phyloP scores from a whole-genome alignment of 2,329 filamentous ascomycete species.

The Dichotomopilus funicola region DNA sequence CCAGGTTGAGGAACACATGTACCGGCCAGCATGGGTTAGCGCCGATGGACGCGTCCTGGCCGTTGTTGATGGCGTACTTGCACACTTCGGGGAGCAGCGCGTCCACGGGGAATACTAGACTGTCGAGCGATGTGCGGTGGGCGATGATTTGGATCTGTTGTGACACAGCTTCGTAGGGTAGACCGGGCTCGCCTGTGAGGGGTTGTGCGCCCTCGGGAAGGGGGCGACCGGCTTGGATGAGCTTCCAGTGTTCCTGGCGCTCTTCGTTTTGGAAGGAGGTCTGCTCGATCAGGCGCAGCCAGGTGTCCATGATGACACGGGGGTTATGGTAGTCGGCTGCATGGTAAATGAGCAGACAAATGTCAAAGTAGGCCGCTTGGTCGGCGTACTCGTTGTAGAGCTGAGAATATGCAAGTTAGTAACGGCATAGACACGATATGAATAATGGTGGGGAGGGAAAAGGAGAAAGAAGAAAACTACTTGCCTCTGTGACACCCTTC shows the following conservation, averaged over 20 bases:
- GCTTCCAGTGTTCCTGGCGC: conserved; percentile 33
- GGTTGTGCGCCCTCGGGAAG: conserved; percentile 25
- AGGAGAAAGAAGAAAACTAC: conserved; percentile 28
- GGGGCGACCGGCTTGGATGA: conserved; percentile 37
- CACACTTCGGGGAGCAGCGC: conserved; percentile 57
- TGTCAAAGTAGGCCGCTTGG: conserved; percentile 79
- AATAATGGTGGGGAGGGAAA: background rate
- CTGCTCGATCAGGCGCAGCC: conserved; percentile 72
- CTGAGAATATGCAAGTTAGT: conserved; percentile 36
- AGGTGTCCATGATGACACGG: conserved; percentile 75
- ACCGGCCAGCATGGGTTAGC: conserved; percentile 53
- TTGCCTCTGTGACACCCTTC: conserved; percentile 66
- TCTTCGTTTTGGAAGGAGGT: conserved; percentile 54
- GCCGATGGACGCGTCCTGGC: conserved; percentile 51
- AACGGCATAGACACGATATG: conserved; percentile 1
- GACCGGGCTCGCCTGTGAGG: conserved; percentile 35
- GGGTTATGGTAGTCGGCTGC: conserved; percentile 85
- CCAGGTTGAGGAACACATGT: conserved; percentile 48
- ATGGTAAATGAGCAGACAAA: conserved; percentile 89
- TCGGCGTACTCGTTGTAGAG: conserved; percentile 93
- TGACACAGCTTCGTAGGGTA: conserved; percentile 66
- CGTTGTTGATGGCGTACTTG: conserved; percentile 52
- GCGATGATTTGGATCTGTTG: conserved; percentile 58
- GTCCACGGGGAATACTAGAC: conserved; percentile 59
- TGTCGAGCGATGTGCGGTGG: conserved; percentile 57